phyloP scores from a whole-genome alignment of 2,329 filamentous ascomycete genomes.

The Onygenales sp. region DNA sequence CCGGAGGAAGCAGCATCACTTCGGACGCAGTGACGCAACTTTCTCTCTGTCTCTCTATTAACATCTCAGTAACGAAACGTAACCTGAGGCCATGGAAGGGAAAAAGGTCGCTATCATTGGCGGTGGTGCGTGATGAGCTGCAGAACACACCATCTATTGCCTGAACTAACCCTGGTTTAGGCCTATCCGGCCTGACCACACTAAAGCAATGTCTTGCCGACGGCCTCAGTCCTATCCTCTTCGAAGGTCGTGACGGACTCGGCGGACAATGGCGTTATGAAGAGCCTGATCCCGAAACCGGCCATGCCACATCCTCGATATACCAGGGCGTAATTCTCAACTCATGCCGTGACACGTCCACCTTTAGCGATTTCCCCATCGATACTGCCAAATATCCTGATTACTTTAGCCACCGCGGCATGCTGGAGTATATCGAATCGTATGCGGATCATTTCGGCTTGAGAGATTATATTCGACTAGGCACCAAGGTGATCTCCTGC shows the following conservation, averaged over 20 bases:
- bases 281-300: constrained; percentile 14
- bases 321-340: constrained; percentile 30
- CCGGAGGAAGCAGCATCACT: no score
- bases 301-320: constrained; percentile 23
- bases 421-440: constrained; percentile 27
- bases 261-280: constrained; percentile 34
- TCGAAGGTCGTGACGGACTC: constrained; percentile 26
- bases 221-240: constrained; percentile 25
- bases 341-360: constrained; percentile 29
- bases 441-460: constrained; percentile 30
- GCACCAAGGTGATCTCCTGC: constrained; percentile 24
- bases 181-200: constrained; percentile 26
- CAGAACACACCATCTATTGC: no score
- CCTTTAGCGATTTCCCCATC: constrained; percentile 32
- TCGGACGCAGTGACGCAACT: no score
- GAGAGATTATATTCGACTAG: constrained; percentile 24
- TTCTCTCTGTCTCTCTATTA: no score
- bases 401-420: constrained; percentile 27
- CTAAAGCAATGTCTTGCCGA: constrained; percentile 32
- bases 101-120: constrained; percentile 14
- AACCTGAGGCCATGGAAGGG: neutral
- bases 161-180: constrained; percentile 10
- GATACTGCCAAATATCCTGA: constrained; percentile 30
- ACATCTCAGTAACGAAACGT: neutral
- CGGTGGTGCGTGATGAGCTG: constrained; percentile 9